A percentile compares a stretch with the other conserved stretches of the same genome.
Evolutionary conservation across 2,329 filamentous ascomycete genomes (phyloP).

Genomic region (Colletotrichum theobromicola): DNA sequence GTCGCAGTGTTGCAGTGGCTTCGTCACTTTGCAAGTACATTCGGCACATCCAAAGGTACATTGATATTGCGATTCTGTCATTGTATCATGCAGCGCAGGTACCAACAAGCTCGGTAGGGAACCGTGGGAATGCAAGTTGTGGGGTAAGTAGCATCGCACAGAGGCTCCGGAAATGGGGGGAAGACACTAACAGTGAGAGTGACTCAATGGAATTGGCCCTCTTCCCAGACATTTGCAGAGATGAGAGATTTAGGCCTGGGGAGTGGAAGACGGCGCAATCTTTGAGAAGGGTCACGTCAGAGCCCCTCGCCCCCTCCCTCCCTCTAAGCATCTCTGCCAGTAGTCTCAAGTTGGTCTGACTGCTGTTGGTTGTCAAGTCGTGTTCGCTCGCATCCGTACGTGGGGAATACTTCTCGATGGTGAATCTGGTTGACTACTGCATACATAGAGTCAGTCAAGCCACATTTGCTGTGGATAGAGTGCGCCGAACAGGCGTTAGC

Average conservation of each 20-base stretch:
- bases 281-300: neutral
- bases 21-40: neutral
- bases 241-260: neutral
- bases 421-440: neutral
- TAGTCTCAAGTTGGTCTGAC: neutral
- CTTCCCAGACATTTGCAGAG: neutral
- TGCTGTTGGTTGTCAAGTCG: neutral
- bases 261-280: neutral
- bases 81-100: neutral
- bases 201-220: neutral
- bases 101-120: neutral
- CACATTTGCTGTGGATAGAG: neutral
- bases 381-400: neutral
- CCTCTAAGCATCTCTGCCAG: neutral
- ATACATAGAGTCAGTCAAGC: constrained; percentile 1
- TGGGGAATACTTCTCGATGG: neutral
- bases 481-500: neutral
- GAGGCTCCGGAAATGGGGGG: neutral
- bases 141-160: constrained; percentile 16
- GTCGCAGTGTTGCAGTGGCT: neutral
- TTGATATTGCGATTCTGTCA: neutral
- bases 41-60: neutral
- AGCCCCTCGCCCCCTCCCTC: neutral
- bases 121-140: constrained; percentile 7
- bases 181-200: neutral